phyloP scores from a whole-genome alignment of 2,329 filamentous ascomycete genomes.

The Penicillium sp. region DNA sequence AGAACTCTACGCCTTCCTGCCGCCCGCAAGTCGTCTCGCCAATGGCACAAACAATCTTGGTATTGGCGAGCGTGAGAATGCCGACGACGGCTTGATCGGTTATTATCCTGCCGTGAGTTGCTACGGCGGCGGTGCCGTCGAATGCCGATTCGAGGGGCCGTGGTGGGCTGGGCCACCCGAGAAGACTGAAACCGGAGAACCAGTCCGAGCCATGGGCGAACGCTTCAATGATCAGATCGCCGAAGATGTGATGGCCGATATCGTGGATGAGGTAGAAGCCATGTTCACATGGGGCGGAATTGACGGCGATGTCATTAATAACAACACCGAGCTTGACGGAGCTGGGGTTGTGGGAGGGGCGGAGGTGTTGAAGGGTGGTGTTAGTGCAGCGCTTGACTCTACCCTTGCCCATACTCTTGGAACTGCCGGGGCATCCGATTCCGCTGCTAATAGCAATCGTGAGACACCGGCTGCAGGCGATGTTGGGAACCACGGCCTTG shows the following conservation, averaged over 20 bases:
- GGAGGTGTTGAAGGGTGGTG: slow-evolving; percentile 35
- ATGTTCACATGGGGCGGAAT: slow-evolving; percentile 62
- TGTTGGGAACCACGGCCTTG: slow-evolving; percentile 18
- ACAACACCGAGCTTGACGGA: slow-evolving; percentile 24
- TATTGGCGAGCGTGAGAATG: slow-evolving; percentile 74
- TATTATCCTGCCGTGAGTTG: slow-evolving; percentile 94
- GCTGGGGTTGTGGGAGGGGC: slow-evolving; percentile 33
- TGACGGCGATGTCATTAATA: slow-evolving; percentile 36
- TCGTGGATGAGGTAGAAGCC: slow-evolving; percentile 85
- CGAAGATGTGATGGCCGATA: slow-evolving; percentile 89
- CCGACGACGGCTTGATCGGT: slow-evolving; percentile 92
- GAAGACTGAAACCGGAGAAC: slow-evolving; percentile 44
- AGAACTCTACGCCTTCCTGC: slow-evolving; percentile 84
- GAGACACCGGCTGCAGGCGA: slow-evolving; percentile 19
- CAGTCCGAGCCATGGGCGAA: slow-evolving; percentile 64
- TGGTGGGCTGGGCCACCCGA: slow-evolving; percentile 84
- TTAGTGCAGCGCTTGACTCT: slow-evolving; percentile 33
- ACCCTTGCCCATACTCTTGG: slow-evolving; percentile 20
- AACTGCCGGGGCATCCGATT: slow-evolving; percentile 19
- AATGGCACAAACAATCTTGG: slow-evolving; percentile 46
- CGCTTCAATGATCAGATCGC: slow-evolving; percentile 90
- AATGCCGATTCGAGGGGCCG: slow-evolving; percentile 90
- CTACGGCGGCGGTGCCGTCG: slow-evolving; percentile 84
- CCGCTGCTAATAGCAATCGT: slow-evolving; percentile 24
- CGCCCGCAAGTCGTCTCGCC: slow-evolving; percentile 68